Percentiles rank a stretch among this genome's conserved stretches.
Conservation (phyloP, 116 monocot genomes). For the Zostera marina region DNA sequence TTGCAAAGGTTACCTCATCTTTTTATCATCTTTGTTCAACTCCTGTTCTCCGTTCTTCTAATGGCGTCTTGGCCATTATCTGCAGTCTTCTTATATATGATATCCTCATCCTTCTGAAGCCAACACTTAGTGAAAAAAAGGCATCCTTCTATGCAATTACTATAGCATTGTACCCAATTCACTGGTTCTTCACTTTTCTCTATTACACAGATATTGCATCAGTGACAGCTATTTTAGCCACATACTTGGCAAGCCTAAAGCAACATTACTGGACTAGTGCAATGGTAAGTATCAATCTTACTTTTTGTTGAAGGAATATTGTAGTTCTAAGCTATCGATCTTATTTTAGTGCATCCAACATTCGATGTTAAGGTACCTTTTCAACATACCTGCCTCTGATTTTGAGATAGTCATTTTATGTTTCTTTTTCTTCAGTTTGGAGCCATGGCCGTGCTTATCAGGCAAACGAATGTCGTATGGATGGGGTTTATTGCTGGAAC, state of each 20-base stretch:
- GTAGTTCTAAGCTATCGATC: no score
- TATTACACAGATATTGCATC: conserved; percentile 96
- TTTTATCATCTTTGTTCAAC: conserved; percentile 48
- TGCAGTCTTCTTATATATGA: conserved; percentile 79
- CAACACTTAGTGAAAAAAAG: conserved; percentile 32
- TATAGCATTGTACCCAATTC: conserved; percentile 60
- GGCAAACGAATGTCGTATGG: conserved; percentile 96
- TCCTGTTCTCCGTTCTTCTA: conserved; percentile 59
- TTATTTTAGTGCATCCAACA: no score
- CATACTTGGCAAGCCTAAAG: conserved; percentile 65
- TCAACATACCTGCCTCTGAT: no score
- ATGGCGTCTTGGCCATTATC: conserved; percentile 51
- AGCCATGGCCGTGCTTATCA: conserved; percentile 40
- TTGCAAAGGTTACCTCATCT: conserved; percentile 17
- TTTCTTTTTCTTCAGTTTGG: conserved; percentile 44
- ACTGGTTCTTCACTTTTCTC: conserved; percentile 96
- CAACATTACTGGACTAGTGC: conserved; percentile 50
- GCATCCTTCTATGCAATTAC: conserved; percentile 40
- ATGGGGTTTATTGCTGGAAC: conserved; percentile 69
- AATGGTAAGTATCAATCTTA: conserved; percentile 24
- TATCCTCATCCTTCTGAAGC: conserved; percentile 44
- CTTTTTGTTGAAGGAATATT: neutral
- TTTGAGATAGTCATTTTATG: neutral
- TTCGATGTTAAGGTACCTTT: no score
- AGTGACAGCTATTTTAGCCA: conserved; percentile 68